These are phyloP conservation scores for Punctularia strigosozonata DNA, from an alignment of 768 basidiomycete genomes.

Conservation along the genomic window DNA sequence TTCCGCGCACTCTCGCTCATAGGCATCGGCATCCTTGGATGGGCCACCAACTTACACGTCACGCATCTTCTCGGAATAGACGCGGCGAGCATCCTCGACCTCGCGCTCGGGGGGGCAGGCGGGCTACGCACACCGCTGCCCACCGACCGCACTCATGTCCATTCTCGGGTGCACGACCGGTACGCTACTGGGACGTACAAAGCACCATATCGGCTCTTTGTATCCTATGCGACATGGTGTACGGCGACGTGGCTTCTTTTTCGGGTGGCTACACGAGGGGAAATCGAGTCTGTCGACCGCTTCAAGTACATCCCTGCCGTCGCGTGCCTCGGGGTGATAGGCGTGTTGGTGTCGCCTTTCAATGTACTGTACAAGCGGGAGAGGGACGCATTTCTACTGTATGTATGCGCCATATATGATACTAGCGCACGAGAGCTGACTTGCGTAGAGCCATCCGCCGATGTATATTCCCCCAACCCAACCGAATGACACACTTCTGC, in stretches of 20 bases:
- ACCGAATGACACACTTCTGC: slow-evolving; percentile 65
- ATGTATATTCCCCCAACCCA: slow-evolving; percentile 56
- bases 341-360: slow-evolving; percentile 54
- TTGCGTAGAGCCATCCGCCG: slow-evolving; percentile 52
- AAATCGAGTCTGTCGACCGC: slow-evolving; percentile 49
- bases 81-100: slow-evolving; percentile 55
- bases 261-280: slow-evolving; percentile 44
- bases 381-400: slow-evolving; percentile 72
- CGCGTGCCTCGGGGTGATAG: slow-evolving; percentile 44
- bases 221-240: slow-evolving; percentile 48
- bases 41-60: slow-evolving; percentile 89
- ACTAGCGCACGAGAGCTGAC: slow-evolving; percentile 2
- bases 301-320: slow-evolving; percentile 71
- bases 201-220: slow-evolving; percentile 58
- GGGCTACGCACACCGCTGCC: slow-evolving; percentile 13
- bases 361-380: slow-evolving; percentile 57
- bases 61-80: slow-evolving; percentile 69
- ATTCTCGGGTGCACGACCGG: no score
- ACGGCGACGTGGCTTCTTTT: slow-evolving; percentile 61
- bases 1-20: slow-evolving; percentile 79
- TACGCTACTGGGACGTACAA: slow-evolving; percentile 29
- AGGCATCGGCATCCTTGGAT: slow-evolving; percentile 73
- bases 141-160: slow-evolving; percentile 10
- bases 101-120: slow-evolving; percentile 18
- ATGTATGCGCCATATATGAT: slow-evolving; percentile 17